Evolutionary conservation across 768 basidiomycete genomes (phyloP), one percentile per base, ranked within the genome.

Genomic region (Calocybe gangraenosa): DNA sequence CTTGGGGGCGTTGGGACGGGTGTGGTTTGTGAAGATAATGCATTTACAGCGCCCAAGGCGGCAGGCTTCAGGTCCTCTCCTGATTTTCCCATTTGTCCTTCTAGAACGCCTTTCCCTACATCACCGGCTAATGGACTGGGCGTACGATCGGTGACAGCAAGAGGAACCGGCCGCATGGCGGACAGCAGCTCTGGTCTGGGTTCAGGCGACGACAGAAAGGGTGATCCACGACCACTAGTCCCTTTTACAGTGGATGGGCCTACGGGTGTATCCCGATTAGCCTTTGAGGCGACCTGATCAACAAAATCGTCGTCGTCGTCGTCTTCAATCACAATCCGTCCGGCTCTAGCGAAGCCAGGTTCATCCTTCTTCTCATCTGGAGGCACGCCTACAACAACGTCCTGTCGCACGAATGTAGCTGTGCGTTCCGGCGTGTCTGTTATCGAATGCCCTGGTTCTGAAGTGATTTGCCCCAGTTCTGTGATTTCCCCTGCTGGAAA

Each of bases 91-190:
- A 28, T 7, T 32, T 42, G 3, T 40, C 46, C 20, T 49, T 44
- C 20, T 49, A 11, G 11, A 5, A 6, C 11, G 25, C 11, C 11
- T 11, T 28, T 28, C 11, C 6, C 25, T 28, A 11, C 25, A 11
- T 11, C 43, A n/a, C 36, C 9, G n/a, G 34, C 21, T n/a, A 54
- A 15, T 9, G 58, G 61, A 7, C 57, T 60, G 3, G 59, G 63
- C n/a, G 61, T 63, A 17, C 61, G 50, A 42, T 63, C 61, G 7
- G 53, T 48, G 9, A 60, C 52, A 1, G 49, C 51, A 6, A 58
- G 48, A 2, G 53, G 54, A 9, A 48, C 54, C 6, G 45, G 22
- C 21, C 40, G 41, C 22, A 17, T 23, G 20, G 37, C 51, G 28
- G 30, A 48, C 22, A 52, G 41, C 20, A 42, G 37, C 32, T 56